Evolutionary conservation across 108 stramenopile genomes (phyloP).

Genomic region (Pseudonitzschia delicatissima): DNA sequence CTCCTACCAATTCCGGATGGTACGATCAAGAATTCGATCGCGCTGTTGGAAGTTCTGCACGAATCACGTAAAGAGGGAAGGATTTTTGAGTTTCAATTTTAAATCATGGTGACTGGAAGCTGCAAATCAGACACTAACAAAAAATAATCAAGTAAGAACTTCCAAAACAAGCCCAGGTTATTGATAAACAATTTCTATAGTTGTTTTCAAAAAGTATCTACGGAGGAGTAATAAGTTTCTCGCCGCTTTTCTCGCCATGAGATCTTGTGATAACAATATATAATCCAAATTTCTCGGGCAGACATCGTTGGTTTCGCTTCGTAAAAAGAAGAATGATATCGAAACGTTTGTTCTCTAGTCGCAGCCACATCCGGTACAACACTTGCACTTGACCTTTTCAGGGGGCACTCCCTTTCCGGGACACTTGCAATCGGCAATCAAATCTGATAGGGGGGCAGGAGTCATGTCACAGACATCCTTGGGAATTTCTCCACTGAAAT

Average conservation of each 20-base stretch:
- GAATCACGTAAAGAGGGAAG: constrained; percentile 53
- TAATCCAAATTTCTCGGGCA: too few relatives aligned
- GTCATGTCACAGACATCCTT: constrained; percentile 28
- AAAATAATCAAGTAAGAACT: too few relatives aligned
- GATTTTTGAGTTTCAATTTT: too few relatives aligned
- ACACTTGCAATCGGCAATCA: not conserved
- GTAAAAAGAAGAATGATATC: constrained; percentile 13
- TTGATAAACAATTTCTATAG: too few relatives aligned
- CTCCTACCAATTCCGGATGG: constrained; percentile 73
- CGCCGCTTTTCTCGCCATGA: too few relatives aligned
- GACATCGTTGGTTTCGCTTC: too few relatives aligned
- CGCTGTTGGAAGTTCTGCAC: constrained; percentile 51
- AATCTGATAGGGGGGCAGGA: not conserved
- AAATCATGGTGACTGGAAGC: too few relatives aligned
- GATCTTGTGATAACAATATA: too few relatives aligned
- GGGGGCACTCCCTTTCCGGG: not conserved
- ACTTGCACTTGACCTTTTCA: not conserved
- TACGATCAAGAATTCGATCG: constrained; percentile 80
- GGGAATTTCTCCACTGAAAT: constrained; percentile 42
- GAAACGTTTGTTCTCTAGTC: not conserved
- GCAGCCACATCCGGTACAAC: not conserved
- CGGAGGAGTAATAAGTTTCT: too few relatives aligned
- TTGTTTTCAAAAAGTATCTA: too few relatives aligned
- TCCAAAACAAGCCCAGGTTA: too few relatives aligned
- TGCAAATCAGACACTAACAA: too few relatives aligned